Percentiles rank a stretch among this genome's conserved stretches.
These are phyloP conservation scores for Saccharomycopsis sp. DNA, from an alignment of 805 yeast genomes.

Conservation along the genomic window DNA sequence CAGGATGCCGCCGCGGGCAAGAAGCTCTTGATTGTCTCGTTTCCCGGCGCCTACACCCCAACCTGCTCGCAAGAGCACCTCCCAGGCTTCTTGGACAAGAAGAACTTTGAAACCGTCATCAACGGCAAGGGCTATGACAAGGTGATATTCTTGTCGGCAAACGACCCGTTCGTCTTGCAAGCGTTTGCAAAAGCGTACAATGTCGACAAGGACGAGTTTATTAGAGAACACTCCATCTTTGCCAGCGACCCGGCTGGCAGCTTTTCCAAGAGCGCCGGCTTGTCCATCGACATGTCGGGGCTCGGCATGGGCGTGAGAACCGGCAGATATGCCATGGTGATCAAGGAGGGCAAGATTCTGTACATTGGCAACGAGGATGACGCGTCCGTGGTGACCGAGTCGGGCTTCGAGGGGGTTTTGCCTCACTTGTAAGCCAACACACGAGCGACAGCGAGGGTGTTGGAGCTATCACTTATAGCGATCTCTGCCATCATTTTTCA, in stretches of 20 bases:
- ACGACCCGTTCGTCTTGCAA: constrained; percentile 77
- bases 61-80: constrained; percentile 25
- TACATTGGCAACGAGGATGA: constrained; percentile 25
- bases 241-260: constrained; percentile 71
- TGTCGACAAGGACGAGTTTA: constrained; percentile 28
- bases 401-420: constrained; percentile 14
- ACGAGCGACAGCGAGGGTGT: no score
- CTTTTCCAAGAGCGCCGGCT: constrained; percentile 55
- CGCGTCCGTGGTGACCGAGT: constrained; percentile 18
- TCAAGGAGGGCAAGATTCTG: constrained; percentile 33
- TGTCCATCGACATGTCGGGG: constrained; percentile 64
- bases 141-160: constrained; percentile 66
- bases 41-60: constrained; percentile 26
- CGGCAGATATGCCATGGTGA: constrained; percentile 65
- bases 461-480: no score
- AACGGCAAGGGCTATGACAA: constrained; percentile 32
- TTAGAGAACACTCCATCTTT: constrained; percentile 40
- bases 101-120: constrained; percentile 21
- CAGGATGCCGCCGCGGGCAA: constrained; percentile 20
- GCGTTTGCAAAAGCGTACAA: constrained; percentile 61
- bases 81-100: constrained; percentile 22
- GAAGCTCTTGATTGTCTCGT: constrained; percentile 25
- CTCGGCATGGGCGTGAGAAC: constrained; percentile 72
- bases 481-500: no score
- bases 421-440: constrained; percentile 12